Conservation (phyloP, 805 yeast species). For the Zygoascus biomembranicola region DNA sequence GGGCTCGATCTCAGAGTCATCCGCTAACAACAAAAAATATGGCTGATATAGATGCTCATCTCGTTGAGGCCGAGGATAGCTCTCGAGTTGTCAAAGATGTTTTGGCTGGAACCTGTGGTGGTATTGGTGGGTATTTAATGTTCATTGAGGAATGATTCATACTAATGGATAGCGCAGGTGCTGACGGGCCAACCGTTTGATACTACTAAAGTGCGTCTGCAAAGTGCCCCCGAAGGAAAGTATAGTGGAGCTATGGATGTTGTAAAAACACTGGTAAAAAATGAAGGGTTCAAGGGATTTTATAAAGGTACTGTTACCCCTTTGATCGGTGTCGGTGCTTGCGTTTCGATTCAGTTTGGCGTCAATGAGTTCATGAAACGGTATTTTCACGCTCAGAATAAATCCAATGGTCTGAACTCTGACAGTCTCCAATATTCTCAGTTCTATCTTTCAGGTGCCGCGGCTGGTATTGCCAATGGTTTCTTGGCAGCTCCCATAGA, state of each 20-base stretch:
- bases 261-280: constrained; percentile 54
- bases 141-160: background rate
- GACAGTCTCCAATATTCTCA: constrained; percentile 45
- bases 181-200: constrained; percentile 95
- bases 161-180: constrained; percentile 60
- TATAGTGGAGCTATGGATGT: constrained; percentile 72
- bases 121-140: constrained; percentile 38
- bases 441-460: constrained; percentile 74
- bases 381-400: constrained; percentile 43
- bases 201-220: constrained; percentile 87
- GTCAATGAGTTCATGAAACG: constrained; percentile 93
- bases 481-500: constrained; percentile 90
- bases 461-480: constrained; percentile 90
- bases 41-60: constrained; percentile 20
- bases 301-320: constrained; percentile 95
- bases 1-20: no score
- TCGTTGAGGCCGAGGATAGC: constrained; percentile 20
- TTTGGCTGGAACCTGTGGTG: constrained; percentile 89
- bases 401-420: constrained; percentile 29
- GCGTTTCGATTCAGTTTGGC: constrained; percentile 94
- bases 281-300: constrained; percentile 82
- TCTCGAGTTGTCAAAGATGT: constrained; percentile 62
- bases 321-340: constrained; percentile 89
- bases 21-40: background rate
- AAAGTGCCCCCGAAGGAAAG: constrained; percentile 73